Evolutionary conservation across 768 basidiomycete species (phyloP), one percentile per base, ranked within the genome.

Genomic region (Arthromyces matolae): DNA sequence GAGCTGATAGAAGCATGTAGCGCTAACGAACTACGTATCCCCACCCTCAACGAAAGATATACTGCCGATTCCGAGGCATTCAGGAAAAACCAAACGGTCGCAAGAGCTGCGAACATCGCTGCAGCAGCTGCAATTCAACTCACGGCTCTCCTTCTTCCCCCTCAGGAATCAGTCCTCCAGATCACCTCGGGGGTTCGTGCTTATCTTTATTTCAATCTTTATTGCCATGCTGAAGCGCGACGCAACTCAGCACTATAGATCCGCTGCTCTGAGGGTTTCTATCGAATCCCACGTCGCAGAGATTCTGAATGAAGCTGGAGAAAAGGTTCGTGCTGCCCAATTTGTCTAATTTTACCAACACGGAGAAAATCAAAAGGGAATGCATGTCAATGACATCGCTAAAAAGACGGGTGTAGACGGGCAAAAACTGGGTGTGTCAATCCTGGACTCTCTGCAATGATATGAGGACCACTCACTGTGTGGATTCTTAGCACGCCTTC

Each of bases 361-460:
- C 8, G 29, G 23, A 29, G 14, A 4, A 10, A 8, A 28, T 25
- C 22, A 2, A 8, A 48, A 69, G 68, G 71, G 71, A 0, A 45
- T 70, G 19, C 71, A 75, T 28, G 59, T 65, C n/a, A 49, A 60
- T 6, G 68, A 71, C 5, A 71, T 74, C 31, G 69, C 64, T 10
- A 58, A 53, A 19, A 64, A 61, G 18, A 64, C 60, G 39, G 54
- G 57, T 4, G 51, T 67, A 18, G 62, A 73, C 39, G 50, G 62
- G 2, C 41, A 51, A n/a, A 70, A 70, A 49, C 54, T 74, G 9
- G 67, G 73, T 72, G 36, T 23, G 60, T 34, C 9, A 13, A 34
- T 9, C 13, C 5, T 19, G 14, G 27, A 25, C 1, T 32, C 20
- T 9, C 7, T 14, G 2, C 23, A n/a, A n/a, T n/a, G n/a, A n/a